phyloP scores from a whole-genome alignment of 2,329 filamentous ascomycete species.

The Pseudopyricularia cyperi region DNA sequence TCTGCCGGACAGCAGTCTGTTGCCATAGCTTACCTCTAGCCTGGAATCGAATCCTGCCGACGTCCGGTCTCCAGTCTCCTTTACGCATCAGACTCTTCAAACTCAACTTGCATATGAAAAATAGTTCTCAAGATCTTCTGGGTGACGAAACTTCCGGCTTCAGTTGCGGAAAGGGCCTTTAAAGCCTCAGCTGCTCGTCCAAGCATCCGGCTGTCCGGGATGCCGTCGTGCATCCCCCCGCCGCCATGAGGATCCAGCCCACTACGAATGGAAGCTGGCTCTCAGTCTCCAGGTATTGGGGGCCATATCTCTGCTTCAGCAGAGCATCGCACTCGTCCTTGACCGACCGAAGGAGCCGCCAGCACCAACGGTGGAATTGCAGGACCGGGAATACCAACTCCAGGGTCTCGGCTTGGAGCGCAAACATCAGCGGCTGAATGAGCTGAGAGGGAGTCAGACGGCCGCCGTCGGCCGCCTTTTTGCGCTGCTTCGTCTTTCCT shows the following conservation, averaged over 20 bases:
- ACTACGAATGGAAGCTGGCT: slow-evolving; percentile 25
- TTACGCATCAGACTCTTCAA: background rate
- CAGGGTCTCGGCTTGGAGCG: slow-evolving; percentile 21
- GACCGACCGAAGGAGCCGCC: slow-evolving; percentile 21
- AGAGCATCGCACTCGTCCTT: slow-evolving; percentile 15
- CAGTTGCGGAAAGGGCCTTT: background rate
- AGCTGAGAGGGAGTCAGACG: slow-evolving; percentile 13
- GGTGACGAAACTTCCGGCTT: background rate
- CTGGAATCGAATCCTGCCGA: slow-evolving; percentile 7
- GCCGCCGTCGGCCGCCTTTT: slow-evolving; percentile 5
- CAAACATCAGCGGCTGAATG: slow-evolving; percentile 15
- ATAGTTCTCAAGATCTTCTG: background rate
- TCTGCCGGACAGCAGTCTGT: too few species aligned
- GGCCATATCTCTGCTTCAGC: slow-evolving; percentile 18
- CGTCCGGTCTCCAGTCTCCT: background rate
- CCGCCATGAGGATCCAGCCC: slow-evolving; percentile 23
- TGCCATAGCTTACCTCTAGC: too few species aligned
- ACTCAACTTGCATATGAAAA: background rate
- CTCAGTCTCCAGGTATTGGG: slow-evolving; percentile 23
- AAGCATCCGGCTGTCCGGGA: background rate
- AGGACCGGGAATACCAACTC: slow-evolving; percentile 27
- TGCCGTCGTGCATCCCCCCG: slow-evolving; percentile 2
- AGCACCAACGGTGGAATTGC: slow-evolving; percentile 24
- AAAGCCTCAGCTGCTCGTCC: background rate
- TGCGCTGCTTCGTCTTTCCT: slow-evolving; percentile 4